Evolutionary conservation across 2,329 filamentous ascomycete species (phyloP).

Genomic region (Fusarium newnesense): DNA sequence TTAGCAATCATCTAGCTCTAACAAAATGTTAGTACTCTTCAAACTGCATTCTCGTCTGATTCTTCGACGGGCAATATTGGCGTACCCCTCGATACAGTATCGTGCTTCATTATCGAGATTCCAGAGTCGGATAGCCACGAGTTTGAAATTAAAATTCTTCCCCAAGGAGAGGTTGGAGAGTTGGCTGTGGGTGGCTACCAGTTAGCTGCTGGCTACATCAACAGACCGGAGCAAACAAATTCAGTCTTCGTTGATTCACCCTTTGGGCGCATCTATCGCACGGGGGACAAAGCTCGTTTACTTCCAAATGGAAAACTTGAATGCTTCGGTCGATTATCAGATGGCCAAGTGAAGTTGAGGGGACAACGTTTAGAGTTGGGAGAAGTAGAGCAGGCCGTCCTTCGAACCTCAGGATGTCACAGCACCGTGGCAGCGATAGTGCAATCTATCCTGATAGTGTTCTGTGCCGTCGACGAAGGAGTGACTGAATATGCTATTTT

Average conservation of each 20-base stretch:
- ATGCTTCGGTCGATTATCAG: slow-evolving; percentile 81
- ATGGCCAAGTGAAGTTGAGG: slow-evolving; percentile 86
- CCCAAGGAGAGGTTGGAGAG: slow-evolving; percentile 77
- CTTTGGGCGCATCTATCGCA: slow-evolving; percentile 81
- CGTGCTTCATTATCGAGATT: slow-evolving; percentile 74
- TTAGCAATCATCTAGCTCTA: neutral
- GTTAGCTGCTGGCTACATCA: slow-evolving; percentile 83
- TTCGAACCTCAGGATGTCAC: slow-evolving; percentile 70
- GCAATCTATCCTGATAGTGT: slow-evolving; percentile 76
- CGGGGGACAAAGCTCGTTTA: slow-evolving; percentile 83
- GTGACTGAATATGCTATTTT: slow-evolving; percentile 57
- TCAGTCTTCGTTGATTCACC: slow-evolving; percentile 75
- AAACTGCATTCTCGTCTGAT: slow-evolving; percentile 66
- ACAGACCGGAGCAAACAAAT: slow-evolving; percentile 79
- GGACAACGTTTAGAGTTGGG: slow-evolving; percentile 86
- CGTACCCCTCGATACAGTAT: slow-evolving; percentile 81
- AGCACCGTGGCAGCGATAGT: slow-evolving; percentile 75
- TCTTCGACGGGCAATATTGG: slow-evolving; percentile 78
- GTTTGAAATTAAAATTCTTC: slow-evolving; percentile 63
- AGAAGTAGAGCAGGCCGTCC: slow-evolving; percentile 77
- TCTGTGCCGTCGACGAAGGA: slow-evolving; percentile 67
- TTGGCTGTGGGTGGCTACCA: slow-evolving; percentile 84
- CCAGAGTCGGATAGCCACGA: slow-evolving; percentile 32
- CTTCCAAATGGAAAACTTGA: slow-evolving; percentile 76
- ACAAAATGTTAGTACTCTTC: slow-evolving; percentile 67